Evolutionary conservation across 495 filamentous ascomycete genomes (phyloP), one percentile per base, ranked within the genome.

Genomic region (Penicillium coprophilum): DNA sequence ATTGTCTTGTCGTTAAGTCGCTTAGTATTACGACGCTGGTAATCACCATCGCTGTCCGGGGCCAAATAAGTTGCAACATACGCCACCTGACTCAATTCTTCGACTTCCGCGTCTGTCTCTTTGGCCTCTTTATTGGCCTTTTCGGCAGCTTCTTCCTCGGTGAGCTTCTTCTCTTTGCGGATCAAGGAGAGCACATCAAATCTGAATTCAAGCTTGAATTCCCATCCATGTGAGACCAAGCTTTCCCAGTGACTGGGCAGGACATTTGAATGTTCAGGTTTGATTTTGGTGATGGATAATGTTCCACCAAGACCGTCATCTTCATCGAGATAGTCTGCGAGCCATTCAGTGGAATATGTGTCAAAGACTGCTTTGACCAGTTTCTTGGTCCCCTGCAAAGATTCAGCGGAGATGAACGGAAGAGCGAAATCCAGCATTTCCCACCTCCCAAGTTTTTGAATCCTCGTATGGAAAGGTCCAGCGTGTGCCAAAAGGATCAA

Each of bases 381-480:
- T 43, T 43, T 43, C 17, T 21, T 43, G n/a, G 19, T n/a, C 3
- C 40, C 40, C 40, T 43, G 40, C 40, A 19, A 43, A 43, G 19
- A 21, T 17, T 21, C 15, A 43, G 8, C 17, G 12, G 10, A 12
- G 34, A 43, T 6, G 12, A 19, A 43, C 8, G 20, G 15, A 43
- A 9, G 12, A 21, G 19, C 8, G n/a, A n/a, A 17, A 43, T 43
- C 7, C 40, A 2, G 40, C 8, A 43, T 9, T 4, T 23, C 40
- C 2, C 3, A 43, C 40, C 9, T 43, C 40, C 40, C 40, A 43
- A 21, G 40, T 43, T 43, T 21, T 43, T 23, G 40, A 10, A 43
- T 17, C 40, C 40, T 43, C 19, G 19, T 43, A 43, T 43, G 40
- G 40, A 43, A 43, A 43, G n/a, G 40, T 43, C 40, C 40, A 43